Base-by-base conservation (phyloP, 2,329 filamentous ascomycete species). In the Atkinsonella hypoxylon region DNA sequence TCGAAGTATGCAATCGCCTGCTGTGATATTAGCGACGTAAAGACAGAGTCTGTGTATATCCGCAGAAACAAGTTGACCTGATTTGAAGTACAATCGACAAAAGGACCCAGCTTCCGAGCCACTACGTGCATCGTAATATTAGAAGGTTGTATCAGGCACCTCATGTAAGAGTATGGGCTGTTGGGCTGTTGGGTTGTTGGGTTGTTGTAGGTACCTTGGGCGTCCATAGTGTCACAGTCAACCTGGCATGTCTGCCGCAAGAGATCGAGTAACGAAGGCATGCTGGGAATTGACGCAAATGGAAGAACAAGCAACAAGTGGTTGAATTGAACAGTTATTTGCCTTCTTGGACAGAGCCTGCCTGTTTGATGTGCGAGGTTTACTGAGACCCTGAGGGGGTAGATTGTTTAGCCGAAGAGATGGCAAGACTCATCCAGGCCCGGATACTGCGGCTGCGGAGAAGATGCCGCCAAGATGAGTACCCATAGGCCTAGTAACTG, bases 161-260 rank as follows among this genome's bases (percentile, higher is more conserved):
- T 18, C 10, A 12, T 26, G 6, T 26, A 42, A 42, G 40, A 18
- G 38, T 17, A 31, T 17, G 20, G 41, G 13, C 13, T 17, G 2
- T 12, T 18, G 12, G 17, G 43, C 9, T 36, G 30, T 9, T 12
- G 40, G n/a, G n/a, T n/a, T n/a, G n/a, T n/a, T 38, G 20, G 17
- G n/a, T 40, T 18, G 36, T n/a, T n/a, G 8, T 18, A 7, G 26
- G 22, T 58, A 67, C 65, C 63, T 57, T 62, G 52, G 12, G 54
- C 51, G 30, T 68, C 65, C 13, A 68, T 61, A n/a, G 64, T 67
- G 51, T 68, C 66, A 45, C 66, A 67, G 54, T 65, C 64, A 31
- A 68, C 58, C 30, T 57, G 53, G 46, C 58, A 65, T 36, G 52
- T 51, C 40, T 60, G 45, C 3, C 64, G 62, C 3, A 67, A 57